Evolutionary conservation across 1,284 basidiomycete species (phyloP), one percentile per base, ranked within the genome.

Genomic region (Moesziomyces globuligerus): DNA sequence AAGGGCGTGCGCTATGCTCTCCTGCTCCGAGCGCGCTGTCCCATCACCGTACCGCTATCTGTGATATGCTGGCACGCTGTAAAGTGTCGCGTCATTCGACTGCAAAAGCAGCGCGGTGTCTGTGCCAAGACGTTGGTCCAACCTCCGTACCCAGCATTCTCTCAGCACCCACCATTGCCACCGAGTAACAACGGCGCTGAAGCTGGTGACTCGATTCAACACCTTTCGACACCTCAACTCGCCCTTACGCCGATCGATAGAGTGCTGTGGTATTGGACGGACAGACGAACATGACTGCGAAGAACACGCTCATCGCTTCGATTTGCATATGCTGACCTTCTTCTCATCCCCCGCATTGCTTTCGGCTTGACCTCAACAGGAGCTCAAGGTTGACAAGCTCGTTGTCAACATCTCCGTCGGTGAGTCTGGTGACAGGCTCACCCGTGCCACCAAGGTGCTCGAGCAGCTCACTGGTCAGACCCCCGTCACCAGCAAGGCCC

Each of bases 381-480:
- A 98, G 87, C 92, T 93, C 81, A 89, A 89, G 81, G 94, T 98
- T 84, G 94, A 97, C 87, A 98, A 98, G 89, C 91, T 98, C 84
- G 94, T 98, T 87, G 94, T 98, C 89, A 98, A 98, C 90, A 98
- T 98, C 86, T 98, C 94, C 81, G 96, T 98, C 81, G 95, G 96
- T 84, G 95, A 98, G 88, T 97, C 94, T 80, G 95, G 95, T 87
- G 95, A 98, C 89, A 90, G 95, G 85, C 88, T 98, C 80, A 99
- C 96, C 77, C 92, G 96, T 87, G 95, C 95, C 67, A 94, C 95
- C 85, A 98, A 98, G 87, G 95, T 98, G 77, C 88, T 99, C 82
- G 96, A 99, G 86, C 96, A 99, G 86, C 90, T 99, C 72, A 98
- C 95, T 78, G 96, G 95, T 83, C 95, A 98, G 88, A 94, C 95